Evolutionary conservation across 192 early-diverging fungal genomes (phyloP).

Genomic region (Mortierella hygrophila): DNA sequence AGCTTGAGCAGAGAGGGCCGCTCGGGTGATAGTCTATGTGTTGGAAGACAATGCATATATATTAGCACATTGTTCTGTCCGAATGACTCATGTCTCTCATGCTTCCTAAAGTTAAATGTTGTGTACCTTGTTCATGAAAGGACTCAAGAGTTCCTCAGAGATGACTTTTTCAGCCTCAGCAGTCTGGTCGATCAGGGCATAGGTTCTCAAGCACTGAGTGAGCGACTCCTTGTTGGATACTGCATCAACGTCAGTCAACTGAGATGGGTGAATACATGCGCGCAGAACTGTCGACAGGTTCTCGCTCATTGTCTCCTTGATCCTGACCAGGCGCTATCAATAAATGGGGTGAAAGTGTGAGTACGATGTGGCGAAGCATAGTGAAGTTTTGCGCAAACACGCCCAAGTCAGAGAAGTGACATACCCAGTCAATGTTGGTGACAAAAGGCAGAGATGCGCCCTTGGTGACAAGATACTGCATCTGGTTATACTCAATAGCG

Average conservation of each 20-base stretch:
- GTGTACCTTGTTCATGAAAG: conserved; percentile 67
- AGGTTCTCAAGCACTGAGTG: conserved; percentile 80
- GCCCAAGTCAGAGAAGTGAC: neutral
- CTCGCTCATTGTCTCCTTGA: conserved; percentile 76
- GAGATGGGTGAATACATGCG: conserved; percentile 57
- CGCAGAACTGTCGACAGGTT: conserved; percentile 70
- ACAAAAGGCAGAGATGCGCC: conserved; percentile 77
- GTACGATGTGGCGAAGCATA: conserved; percentile 8
- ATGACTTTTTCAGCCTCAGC: conserved; percentile 75
- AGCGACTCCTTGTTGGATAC: conserved; percentile 61
- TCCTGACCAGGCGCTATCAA: conserved; percentile 72
- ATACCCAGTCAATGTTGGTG: conserved; percentile 81
- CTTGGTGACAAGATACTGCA: conserved; percentile 78
- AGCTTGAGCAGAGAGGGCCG: conserved; percentile 27
- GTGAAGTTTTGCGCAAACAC: neutral
- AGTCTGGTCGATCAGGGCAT: conserved; percentile 79
- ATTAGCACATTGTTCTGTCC: neutral
- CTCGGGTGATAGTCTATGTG: conserved; percentile 29
- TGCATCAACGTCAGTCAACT: conserved; percentile 29
- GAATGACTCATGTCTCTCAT: neutral
- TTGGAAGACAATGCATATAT: neutral
- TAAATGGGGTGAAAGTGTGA: neutral
- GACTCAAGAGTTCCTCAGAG: conserved; percentile 64
- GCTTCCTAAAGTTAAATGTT: no score
- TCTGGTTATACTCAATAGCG: conserved; percentile 88